Evolutionary conservation across 228 moss, liverwort and hornwort species (phyloP).

Genomic region (Sphagnum fallax): DNA sequence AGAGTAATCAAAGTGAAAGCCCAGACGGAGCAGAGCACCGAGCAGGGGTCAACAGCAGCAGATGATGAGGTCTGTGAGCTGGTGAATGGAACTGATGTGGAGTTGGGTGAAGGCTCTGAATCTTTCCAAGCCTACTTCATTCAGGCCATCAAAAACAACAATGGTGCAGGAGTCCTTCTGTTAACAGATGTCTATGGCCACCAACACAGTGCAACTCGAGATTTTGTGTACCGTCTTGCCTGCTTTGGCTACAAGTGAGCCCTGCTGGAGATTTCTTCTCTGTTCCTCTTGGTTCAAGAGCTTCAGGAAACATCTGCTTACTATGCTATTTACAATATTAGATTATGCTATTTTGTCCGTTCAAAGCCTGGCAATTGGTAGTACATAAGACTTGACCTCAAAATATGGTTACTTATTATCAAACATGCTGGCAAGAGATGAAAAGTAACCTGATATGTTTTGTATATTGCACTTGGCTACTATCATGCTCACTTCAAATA

Average conservation of each 20-base stretch:
- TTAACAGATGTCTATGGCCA: conserved; percentile 65
- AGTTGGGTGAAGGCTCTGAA: conserved; percentile 49
- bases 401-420: no score
- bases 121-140: conserved; percentile 61
- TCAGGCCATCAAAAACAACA: conserved; percentile 90
- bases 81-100: conserved; percentile 73
- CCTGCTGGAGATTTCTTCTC: not conserved
- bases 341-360: no score
- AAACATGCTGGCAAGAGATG: no score
- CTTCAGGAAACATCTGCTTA: no score
- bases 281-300: not conserved
- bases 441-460: no score
- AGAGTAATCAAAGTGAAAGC: not conserved
- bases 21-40: conserved; percentile 15
- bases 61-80: conserved; percentile 87
- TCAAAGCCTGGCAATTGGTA: no score
- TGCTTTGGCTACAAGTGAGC: conserved; percentile 96
- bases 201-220: conserved; percentile 63
- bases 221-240: conserved; percentile 68
- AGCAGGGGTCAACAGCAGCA: conserved; percentile 28
- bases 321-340: no score
- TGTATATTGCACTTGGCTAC: no score
- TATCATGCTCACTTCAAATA: no score
- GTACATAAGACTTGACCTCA: no score
- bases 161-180: conserved; percentile 65